phyloP scores from a whole-genome alignment of 768 basidiomycete species.

The Mycena floridula region DNA sequence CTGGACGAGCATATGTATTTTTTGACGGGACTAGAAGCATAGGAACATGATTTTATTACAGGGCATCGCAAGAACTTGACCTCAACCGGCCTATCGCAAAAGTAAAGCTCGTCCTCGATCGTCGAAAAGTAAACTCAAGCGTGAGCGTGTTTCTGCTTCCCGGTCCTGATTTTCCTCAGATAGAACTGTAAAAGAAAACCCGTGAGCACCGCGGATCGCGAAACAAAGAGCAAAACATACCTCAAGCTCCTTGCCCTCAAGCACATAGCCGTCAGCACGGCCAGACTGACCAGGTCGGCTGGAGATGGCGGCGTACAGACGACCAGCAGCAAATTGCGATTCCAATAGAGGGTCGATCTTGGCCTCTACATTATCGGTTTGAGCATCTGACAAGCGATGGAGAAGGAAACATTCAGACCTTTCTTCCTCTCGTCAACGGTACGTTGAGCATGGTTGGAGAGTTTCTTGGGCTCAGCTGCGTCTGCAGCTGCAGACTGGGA shows the following conservation, averaged over 20 bases:
- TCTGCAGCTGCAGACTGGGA: constrained; percentile 37
- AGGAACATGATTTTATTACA: no score
- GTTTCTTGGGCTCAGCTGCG: constrained; percentile 61
- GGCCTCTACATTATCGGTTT: constrained; percentile 46
- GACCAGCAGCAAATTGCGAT: constrained; percentile 87
- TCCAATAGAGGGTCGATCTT: constrained; percentile 91
- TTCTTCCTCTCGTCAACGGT: constrained; percentile 87
- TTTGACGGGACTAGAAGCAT: no score
- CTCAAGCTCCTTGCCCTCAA: constrained; percentile 98
- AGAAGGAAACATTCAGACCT: constrained; percentile 36
- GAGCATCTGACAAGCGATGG: not conserved
- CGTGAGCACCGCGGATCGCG: constrained; percentile 16
- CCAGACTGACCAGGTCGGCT: constrained; percentile 97
- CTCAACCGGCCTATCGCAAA: no score
- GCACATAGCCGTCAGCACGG: constrained; percentile 93
- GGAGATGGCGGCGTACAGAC: constrained; percentile 89
- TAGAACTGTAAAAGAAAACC: constrained; percentile 62
- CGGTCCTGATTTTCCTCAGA: constrained; percentile 85
- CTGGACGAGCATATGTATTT: no score
- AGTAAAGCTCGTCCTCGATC: constrained; percentile 2
- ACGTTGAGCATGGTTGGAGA: constrained; percentile 88
- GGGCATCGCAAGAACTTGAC: no score
- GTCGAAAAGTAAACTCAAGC: constrained; percentile 22
- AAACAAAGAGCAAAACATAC: constrained; percentile 33
- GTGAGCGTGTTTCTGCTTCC: constrained; percentile 91